A percentile compares a stretch with the other conserved stretches of the same genome.
These are phyloP conservation scores for Solanum bulbocastanum DNA, from an alignment of 257 asterid species.

Conservation along the genomic window DNA sequence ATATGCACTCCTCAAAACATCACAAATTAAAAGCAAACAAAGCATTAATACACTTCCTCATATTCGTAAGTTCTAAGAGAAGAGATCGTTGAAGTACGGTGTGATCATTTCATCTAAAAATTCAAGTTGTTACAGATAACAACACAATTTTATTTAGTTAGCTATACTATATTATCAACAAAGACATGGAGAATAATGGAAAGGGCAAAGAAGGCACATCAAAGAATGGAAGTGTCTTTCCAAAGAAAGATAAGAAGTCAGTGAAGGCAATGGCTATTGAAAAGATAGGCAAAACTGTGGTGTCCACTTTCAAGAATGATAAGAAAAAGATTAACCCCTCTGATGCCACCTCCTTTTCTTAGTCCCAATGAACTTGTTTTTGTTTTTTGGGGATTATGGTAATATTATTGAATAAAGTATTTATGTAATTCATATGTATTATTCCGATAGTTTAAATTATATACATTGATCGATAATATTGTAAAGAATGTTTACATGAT, in stretches of 20 bases:
- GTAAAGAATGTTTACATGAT: background rate
- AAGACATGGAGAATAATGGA: no score
- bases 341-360: background rate
- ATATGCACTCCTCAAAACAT: no score
- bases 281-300: background rate
- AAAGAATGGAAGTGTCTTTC: background rate
- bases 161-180: no score
- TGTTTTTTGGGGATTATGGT: background rate
- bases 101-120: no score
- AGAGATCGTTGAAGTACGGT: no score
- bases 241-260: background rate
- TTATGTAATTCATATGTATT: background rate
- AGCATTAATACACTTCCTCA: no score
- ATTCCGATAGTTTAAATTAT: background rate
- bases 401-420: background rate
- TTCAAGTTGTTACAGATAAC: no score
- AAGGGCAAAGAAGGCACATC: background rate
- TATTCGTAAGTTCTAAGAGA: no score
- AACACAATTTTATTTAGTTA: no score
- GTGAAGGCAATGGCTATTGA: background rate
- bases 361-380: background rate
- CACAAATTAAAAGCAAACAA: no score
- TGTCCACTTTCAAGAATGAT: no score
- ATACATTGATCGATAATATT: background rate
- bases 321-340: background rate